These are phyloP conservation scores for Paracoccidioides lutzii DNA, from an alignment of 2,329 filamentous ascomycete species.

Conservation along the genomic window DNA sequence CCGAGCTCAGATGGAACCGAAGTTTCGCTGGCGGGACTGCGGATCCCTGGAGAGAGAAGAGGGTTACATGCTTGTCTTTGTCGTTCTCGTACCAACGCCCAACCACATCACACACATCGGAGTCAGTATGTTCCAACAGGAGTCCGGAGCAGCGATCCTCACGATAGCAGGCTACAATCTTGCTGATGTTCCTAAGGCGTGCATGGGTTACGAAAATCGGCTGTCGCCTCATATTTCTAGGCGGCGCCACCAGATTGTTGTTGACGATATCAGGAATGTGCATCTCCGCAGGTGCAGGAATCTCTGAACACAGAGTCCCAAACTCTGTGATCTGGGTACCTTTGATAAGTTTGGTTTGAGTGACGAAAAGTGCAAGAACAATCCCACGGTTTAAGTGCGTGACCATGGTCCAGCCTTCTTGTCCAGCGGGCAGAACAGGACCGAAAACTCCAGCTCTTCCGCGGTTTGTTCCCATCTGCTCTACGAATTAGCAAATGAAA, in stretches of 20 bases:
- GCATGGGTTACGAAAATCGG: not conserved
- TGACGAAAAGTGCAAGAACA: not conserved
- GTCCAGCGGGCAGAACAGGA: not conserved
- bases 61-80: not conserved
- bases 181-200: not conserved
- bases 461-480: not conserved
- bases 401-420: not conserved
- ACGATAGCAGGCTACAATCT: not conserved
- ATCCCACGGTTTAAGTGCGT: not conserved
- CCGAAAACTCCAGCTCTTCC: not conserved
- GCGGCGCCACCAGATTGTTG: not conserved
- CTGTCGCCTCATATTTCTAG: too few relatives aligned
- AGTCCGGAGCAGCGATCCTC: not conserved
- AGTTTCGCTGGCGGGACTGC: not conserved
- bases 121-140: not conserved
- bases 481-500: not conserved
- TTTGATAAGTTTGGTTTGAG: not conserved
- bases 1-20: not conserved
- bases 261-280: not conserved
- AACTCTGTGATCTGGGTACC: not conserved
- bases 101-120: not conserved
- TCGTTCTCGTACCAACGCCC: not conserved
- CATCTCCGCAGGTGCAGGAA: too few relatives aligned
- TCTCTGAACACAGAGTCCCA: not conserved
- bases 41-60: not conserved